Base-by-base conservation (phyloP, 345 rosid genomes). In the Isatis tinctoria region DNA sequence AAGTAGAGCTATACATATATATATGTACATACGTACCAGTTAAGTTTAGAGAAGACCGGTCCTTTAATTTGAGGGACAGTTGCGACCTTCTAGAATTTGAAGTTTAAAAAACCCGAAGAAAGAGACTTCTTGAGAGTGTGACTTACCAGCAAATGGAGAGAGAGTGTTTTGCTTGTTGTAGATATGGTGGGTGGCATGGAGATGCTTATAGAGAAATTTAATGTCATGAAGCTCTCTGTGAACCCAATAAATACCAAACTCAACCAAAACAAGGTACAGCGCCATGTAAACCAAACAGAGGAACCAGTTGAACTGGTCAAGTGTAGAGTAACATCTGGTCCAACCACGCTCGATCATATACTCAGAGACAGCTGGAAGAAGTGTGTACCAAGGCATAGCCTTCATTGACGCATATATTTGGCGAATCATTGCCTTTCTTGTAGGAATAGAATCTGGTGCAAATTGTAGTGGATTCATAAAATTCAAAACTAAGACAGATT, bases 101-200 rank as follows among this genome's bases (percentile, higher is more conserved):
- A 59, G 28, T 59, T 36, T 17, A 17, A 44, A 17, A 24, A 52
- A 0, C 14, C 10, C 6, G 2, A 18, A 48, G 30, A 33, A 57
- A 57, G 6, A 58, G 43, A 58, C 4, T 33, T 33, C 5, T 30
- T 57, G 33, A 56, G 9, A 43, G 33, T 33, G 33, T 45, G 74
- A 70, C 82, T 8, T 81, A 94, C 99, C 97, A 8, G 96, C 99
- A 82, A 90, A 95, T 5, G 93, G 97, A 59, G 97, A 95, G 18
- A 92, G 90, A 48, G 93, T 95, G 60, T 88, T 92, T 80, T 92
- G 92, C 87, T 92, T 95, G 84, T 92, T 95, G 84, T 87, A 95
- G 69, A 87, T 85, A 60, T 92, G 99, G 62, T 95, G 97, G 6
- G 89, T 83, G 8, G 87, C 91, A 72, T 90, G 97, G 62, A 95